These are phyloP conservation scores for Eimeria acervulina DNA, from an alignment of 169 alveolate species.

Conservation along the genomic window DNA sequence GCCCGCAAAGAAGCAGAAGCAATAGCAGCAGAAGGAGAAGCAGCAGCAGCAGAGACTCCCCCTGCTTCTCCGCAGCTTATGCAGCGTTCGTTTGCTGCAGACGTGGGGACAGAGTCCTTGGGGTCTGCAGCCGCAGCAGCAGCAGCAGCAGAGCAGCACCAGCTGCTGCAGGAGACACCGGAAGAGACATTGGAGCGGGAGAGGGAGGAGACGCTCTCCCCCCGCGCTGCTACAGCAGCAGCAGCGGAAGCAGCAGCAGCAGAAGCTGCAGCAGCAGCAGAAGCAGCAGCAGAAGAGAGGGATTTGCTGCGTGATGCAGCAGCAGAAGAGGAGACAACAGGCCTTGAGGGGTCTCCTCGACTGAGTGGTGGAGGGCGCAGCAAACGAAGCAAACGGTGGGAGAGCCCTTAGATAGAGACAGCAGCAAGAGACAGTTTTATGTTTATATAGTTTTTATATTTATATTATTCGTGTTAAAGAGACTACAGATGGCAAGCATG, in stretches of 20 bases:
- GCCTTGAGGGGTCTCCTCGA: constrained; percentile 2
- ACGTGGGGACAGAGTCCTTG: not conserved
- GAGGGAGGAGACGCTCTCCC: constrained; percentile 12
- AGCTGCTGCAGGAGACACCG: not conserved
- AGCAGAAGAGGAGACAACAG: not conserved
- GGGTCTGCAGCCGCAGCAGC: too few species aligned
- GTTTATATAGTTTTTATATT: too few species aligned
- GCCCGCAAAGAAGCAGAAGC: constrained; percentile 29
- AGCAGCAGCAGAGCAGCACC: not conserved
- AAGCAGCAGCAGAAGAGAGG: too few species aligned
- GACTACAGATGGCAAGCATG: too few species aligned
- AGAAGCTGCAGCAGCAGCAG: too few species aligned
- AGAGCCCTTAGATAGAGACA: not conserved
- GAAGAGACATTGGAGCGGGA: not conserved
- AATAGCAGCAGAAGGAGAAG: not conserved
- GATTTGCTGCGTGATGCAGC: too few species aligned
- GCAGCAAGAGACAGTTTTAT: too few species aligned
- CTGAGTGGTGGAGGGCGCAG: not conserved
- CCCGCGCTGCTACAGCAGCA: too few species aligned
- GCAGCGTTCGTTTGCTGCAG: constrained; percentile 44
- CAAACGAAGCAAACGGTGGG: constrained; percentile 4
- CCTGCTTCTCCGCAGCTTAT: constrained; percentile 28
- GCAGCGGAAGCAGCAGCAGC: too few species aligned
- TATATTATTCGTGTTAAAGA: too few species aligned
- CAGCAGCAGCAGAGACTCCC: not conserved